These are phyloP conservation scores for Backusella luteola DNA, from an alignment of 192 early-diverging fungal species.

Conservation along the genomic window DNA sequence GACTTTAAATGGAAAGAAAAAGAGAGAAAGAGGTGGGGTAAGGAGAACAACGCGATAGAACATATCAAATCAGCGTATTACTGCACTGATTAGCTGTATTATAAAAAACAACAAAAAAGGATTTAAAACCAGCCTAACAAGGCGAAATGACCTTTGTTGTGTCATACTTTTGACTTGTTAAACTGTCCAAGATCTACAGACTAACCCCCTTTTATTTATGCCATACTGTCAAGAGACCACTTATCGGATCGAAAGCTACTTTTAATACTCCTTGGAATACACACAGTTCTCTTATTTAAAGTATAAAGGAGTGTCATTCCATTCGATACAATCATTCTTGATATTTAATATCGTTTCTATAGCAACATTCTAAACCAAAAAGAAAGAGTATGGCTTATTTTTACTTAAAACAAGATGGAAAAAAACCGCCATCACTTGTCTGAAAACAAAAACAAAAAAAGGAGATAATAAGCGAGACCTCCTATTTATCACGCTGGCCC, in stretches of 20 bases:
- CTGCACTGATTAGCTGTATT: not conserved
- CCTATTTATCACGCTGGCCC: conserved; percentile 1
- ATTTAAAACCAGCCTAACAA: conserved; percentile 9
- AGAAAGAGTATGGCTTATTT: not conserved
- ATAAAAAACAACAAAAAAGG: conserved; percentile 1
- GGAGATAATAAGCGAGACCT: not conserved
- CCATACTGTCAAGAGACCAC: conserved; percentile 17
- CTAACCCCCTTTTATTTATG: conserved; percentile 7
- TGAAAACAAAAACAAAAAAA: conserved; percentile 9
- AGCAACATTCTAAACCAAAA: conserved; percentile 5
- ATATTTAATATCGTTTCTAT: conserved; percentile 1
- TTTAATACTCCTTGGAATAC: conserved; percentile 10
- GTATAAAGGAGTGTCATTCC: not conserved
- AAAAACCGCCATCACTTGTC: conserved; percentile 5
- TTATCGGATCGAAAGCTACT: conserved; percentile 8
- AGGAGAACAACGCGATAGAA: not conserved
- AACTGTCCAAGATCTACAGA: conserved; percentile 6
- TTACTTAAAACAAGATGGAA: not conserved
- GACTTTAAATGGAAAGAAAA: conserved; percentile 4
- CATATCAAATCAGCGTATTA: conserved; percentile 1
- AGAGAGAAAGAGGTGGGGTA: conserved; percentile 3
- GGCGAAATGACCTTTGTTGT: conserved; percentile 8
- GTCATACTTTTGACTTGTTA: conserved; percentile 10
- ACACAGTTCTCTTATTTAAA: not conserved
- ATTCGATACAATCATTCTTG: not conserved